Base-by-base conservation (phyloP, 345 rosid species). In the Luvunga scandens region DNA sequence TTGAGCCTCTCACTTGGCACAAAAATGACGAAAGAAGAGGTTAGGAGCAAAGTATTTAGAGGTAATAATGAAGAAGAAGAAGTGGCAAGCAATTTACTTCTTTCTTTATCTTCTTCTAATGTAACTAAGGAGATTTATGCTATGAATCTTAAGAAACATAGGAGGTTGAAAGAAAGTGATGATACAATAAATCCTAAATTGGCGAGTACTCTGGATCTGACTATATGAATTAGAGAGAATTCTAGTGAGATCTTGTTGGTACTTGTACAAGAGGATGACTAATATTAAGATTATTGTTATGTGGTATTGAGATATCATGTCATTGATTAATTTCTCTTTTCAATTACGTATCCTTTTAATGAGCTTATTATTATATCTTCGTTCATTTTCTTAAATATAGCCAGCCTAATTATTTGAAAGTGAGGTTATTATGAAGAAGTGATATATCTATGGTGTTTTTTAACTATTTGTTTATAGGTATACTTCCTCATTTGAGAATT, bases 181-280 rank as follows among this genome's bases (percentile, higher is more conserved):
- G 48, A 59, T 68, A 45, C 53, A 31, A 33, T 33, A 72, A 57
- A 79, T 79, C 82, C 56, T 16, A 16, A 77, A 76, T 68, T 75
- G 80, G 53, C 77, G 57, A 87, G 88, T 81, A 85, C 85, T 85
- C 88, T 77, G 64, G 85, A 80, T 83, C 85, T 85, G 80, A 85
- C 81, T 76, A 69, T 68, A 80, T 85, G 87, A 85, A 83, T 82
- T 75, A 16, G 36, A 42, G 63, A 66, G 69, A 79, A 78, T 85
- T 83, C 85, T 60, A 73, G 87, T 81, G 88, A 83, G 90, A 87
- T 83, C 83, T 67, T 75, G 86, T 73, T 72, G 84, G 90, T 87
- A 87, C 88, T 87, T 81, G 88, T 69, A 66, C 79, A 81, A 69
- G 83, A 72, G 50, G 80, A 82, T 31, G 64, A 3, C n/a, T 53